Base-by-base conservation (phyloP, 768 basidiomycete genomes). In the Hygrophorus russula region DNA sequence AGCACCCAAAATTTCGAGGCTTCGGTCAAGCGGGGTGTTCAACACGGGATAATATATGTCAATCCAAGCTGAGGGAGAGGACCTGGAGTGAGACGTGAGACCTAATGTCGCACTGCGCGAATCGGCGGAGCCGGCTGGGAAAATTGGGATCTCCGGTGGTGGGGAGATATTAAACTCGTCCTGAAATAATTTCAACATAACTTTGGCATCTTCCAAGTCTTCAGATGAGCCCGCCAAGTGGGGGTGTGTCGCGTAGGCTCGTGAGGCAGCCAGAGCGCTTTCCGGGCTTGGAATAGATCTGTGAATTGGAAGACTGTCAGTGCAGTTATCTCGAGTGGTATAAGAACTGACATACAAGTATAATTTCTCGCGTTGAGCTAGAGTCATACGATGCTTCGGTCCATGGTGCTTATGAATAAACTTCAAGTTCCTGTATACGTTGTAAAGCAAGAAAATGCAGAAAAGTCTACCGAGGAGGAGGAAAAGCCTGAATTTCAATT, bases 31-130 rank as follows among this genome's bases (percentile, higher is more conserved):
- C 1, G 87, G 78, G 0, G 76, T 82, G 60, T 94, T 89, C 65
- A 94, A 63, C 33, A 91, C 69, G 1, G 93, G 91, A 60, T 84
- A 94, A 60, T 98, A 96, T 30, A 73, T 71, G 51, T 90, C 86
- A 46, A 90, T 78, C 88, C 88, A 91, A 45, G 81, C 85, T 0
- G 64, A 70, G 2, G 83, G 82, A 31, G 71, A 63, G 4, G 63
- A 64, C 19, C 66, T 57, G 5, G 24, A 24, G 24, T 61, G 53
- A 15, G 63, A 61, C 0, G 76, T 73, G 33, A 77, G 63, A 14
- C 59, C 57, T 12, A 84, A 65, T 0, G 85, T 89, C 4, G 84
- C 76, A 36, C 74, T 67, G 41, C 79, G 80, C 24, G 84, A 86
- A 41, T 70, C 67, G 8, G 61, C 54, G 24, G 82, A 71, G 3